phyloP scores from a whole-genome alignment of 1,139 yeast species.

The Yamadazyma songkhlaensis region DNA sequence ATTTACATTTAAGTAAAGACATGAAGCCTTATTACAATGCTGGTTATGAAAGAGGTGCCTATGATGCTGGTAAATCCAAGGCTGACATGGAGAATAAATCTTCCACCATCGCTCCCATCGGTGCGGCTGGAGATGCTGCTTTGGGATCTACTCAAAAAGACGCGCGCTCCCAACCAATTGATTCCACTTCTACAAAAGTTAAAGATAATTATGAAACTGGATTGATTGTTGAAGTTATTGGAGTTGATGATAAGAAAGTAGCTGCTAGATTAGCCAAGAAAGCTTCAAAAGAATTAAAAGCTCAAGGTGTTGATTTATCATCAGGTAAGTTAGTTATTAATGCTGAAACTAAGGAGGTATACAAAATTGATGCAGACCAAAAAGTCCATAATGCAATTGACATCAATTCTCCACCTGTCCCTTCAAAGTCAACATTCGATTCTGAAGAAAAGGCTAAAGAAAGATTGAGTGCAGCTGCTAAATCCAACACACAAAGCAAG shows the following conservation, averaged over 20 bases:
- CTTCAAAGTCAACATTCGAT: conserved; percentile 1
- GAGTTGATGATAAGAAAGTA: conserved; percentile 29
- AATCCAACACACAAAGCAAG: conserved; percentile 1
- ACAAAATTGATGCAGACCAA: conserved; percentile 20
- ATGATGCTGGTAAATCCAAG: conserved; percentile 6
- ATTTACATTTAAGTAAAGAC: conserved; percentile 5
- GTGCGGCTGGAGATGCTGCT: conserved; percentile 3
- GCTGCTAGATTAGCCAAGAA: conserved; percentile 36
- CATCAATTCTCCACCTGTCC: conserved; percentile 7
- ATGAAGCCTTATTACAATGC: conserved; percentile 12
- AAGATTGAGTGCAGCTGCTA: conserved; percentile 12
- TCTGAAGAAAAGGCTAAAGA: conserved; percentile 8
- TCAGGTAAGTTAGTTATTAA: conserved; percentile 37
- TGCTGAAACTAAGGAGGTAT: conserved; percentile 32
- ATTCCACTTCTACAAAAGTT: conserved; percentile 1
- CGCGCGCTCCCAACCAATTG: conserved; percentile 6
- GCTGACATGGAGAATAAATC: neutral
- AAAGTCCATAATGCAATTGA: neutral
- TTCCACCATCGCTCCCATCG: neutral
- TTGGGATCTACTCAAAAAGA: conserved; percentile 5
- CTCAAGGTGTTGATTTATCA: conserved; percentile 34
- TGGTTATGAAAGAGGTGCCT: conserved; percentile 9
- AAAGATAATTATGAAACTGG: conserved; percentile 12
- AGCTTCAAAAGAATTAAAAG: conserved; percentile 32
- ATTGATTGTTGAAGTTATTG: conserved; percentile 37